Conservation (phyloP, 129 eudicot genomes). For the Ambrosia trifida region DNA sequence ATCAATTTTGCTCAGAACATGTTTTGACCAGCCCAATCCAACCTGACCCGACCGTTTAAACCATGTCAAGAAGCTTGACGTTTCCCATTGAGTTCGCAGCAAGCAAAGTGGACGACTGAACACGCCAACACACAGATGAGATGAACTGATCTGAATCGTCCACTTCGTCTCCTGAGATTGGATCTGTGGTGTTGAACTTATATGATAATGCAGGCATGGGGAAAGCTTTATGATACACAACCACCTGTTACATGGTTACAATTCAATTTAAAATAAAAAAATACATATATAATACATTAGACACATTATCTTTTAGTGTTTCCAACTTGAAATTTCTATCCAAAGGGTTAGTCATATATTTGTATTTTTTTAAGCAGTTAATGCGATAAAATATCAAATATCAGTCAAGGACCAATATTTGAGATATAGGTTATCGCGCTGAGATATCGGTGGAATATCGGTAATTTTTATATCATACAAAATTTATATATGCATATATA, state of each 20-base stretch:
- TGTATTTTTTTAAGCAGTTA: no score
- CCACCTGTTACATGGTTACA: constrained; percentile 43
- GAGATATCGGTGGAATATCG: no score
- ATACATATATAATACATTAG: no score
- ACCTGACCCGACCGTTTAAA: constrained; percentile 26
- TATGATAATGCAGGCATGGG: constrained; percentile 80
- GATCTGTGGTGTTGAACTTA: constrained; percentile 70
- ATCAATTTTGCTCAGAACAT: constrained; percentile 23
- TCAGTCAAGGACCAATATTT: no score
- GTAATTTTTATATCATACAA: no score
- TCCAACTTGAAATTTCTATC: no score
- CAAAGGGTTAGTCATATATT: no score
- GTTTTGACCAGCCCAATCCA: neutral
- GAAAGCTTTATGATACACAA: constrained; percentile 72
- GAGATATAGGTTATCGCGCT: no score
- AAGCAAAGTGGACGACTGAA: constrained; percentile 79
- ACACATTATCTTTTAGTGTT: no score
- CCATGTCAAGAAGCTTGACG: constrained; percentile 84
- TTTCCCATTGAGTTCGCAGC: constrained; percentile 95
- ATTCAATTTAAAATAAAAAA: neutral
- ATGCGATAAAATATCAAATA: no score
- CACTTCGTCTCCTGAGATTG: constrained; percentile 69
- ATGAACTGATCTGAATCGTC: constrained; percentile 80
- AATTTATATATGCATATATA: no score
- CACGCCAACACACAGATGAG: constrained; percentile 93